Percentiles rank a stretch among this genome's conserved stretches.
phyloP scores from a whole-genome alignment of 805 yeast species.

The Komagataella phaffii region DNA sequence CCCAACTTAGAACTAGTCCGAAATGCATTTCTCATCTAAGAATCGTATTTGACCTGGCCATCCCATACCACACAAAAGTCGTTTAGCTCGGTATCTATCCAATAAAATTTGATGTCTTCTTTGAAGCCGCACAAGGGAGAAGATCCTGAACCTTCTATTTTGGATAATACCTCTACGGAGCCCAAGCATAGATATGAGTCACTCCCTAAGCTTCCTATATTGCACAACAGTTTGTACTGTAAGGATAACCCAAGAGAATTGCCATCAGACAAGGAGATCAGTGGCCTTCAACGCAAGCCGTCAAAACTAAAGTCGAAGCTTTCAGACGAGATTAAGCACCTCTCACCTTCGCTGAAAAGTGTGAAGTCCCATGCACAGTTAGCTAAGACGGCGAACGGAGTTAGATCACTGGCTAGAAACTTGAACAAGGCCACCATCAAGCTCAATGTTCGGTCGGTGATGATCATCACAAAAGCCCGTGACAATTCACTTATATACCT shows the following conservation, averaged over 20 bases:
- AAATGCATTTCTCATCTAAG: not conserved
- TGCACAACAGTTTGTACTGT: constrained; percentile 15
- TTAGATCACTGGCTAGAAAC: constrained; percentile 61
- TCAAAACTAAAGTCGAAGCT: not conserved
- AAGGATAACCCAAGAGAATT: constrained; percentile 10
- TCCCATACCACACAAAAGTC: not conserved
- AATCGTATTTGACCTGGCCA: not conserved
- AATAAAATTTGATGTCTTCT: not conserved
- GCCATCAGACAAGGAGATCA: not conserved
- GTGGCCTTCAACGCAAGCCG: not conserved
- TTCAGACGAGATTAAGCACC: not conserved
- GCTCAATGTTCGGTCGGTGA: constrained; percentile 52
- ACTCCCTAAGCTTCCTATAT: constrained; percentile 13
- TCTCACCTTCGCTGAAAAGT: constrained; percentile 20
- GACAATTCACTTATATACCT: constrained; percentile 66
- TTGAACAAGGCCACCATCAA: constrained; percentile 59
- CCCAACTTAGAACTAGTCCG: not conserved
- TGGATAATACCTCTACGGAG: not conserved
- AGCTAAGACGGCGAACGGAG: constrained; percentile 74
- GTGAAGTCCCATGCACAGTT: constrained; percentile 62
- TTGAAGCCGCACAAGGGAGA: not conserved
- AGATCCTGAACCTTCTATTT: not conserved
- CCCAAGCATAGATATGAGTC: not conserved
- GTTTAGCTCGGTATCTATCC: not conserved
- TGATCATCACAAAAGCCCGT: constrained; percentile 83